Base-by-base conservation (phyloP, 2,329 filamentous ascomycete species). In the Hyphodiscus sp. region DNA sequence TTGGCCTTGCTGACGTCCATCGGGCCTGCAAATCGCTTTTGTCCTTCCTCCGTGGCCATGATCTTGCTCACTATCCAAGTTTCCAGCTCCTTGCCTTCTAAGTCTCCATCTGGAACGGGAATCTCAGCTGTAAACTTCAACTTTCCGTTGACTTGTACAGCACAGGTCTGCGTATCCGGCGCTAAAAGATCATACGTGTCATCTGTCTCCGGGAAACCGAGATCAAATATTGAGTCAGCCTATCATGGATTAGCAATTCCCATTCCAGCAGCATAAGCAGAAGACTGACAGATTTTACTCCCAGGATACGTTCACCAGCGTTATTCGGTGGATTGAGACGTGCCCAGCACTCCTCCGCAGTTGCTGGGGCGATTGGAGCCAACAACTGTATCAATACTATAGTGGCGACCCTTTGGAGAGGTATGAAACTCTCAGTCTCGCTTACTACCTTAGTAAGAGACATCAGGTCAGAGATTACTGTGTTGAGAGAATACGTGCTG, bases 71-170 rank as follows among this genome's bases (percentile, higher is more conserved):
- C 71, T 45, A 91, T 73, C 78, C 83, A 90, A 13, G 76, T 71
- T 54, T 77, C 73, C 55, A 87, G 71, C 49, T 47, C 71, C 2
- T 75, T 69, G 11, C 68, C 72, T 23, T 67, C 61, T 23, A 81
- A 63, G 1, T 68, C 68, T 0, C 65, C 64, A 2, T 76, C 68
- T 44, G 76, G 73, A 26, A 76, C 75, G 0, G 81, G 76, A 20
- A 94, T 81, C 1, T 83, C 74, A n/a, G 86, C 77, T 0, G 80
- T 80, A 57, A 85, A 85, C 41, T 82, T 82, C 58, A 88, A 70
- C 68, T 86, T 91, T n/a, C 90, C 89, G 65, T 95, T 90, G 57
- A 95, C 71, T 64, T 91, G 86, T 16, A 95, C 83, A 0, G 85
- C 85, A 59, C 83, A 87, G 2, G 68, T 72, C 67, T 78, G 70